Conservation (phyloP, 768 basidiomycete genomes). For the Cantharellus anzutake region DNA sequence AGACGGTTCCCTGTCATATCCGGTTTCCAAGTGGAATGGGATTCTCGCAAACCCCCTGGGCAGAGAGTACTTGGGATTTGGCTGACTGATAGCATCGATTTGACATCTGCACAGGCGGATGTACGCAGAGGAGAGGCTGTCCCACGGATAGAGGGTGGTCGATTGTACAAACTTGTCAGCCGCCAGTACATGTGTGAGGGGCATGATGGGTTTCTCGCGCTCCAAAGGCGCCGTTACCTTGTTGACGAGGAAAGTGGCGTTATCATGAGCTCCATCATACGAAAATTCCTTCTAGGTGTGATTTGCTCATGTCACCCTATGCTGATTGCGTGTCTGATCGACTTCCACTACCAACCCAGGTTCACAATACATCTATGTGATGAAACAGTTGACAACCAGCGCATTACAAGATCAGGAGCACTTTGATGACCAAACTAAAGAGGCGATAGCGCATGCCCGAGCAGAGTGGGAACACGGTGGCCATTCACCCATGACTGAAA, state of each 20-base stretch:
- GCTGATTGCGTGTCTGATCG: background rate
- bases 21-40: conserved; percentile 73
- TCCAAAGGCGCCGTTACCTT: conserved; percentile 35
- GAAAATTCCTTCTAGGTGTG: conserved; percentile 68
- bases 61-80: conserved; percentile 50
- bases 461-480: conserved; percentile 12
- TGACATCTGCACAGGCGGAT: background rate
- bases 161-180: conserved; percentile 65
- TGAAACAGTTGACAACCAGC: conserved; percentile 21
- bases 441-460: background rate
- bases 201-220: conserved; percentile 59
- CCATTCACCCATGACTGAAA: conserved; percentile 8
- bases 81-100: conserved; percentile 14
- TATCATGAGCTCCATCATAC: conserved; percentile 57
- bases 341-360: conserved; percentile 23
- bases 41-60: conserved; percentile 52
- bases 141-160: conserved; percentile 27
- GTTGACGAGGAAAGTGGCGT: conserved; percentile 73
- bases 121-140: conserved; percentile 9
- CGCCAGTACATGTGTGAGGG: conserved; percentile 71
- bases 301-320: background rate
- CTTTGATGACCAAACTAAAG: background rate
- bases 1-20: conserved; percentile 83
- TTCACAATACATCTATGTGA: conserved; percentile 50
- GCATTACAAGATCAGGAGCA: conserved; percentile 13